Base-by-base conservation (phyloP, 192 early-diverging fungal species). In the Entophlyctis luteolus region DNA sequence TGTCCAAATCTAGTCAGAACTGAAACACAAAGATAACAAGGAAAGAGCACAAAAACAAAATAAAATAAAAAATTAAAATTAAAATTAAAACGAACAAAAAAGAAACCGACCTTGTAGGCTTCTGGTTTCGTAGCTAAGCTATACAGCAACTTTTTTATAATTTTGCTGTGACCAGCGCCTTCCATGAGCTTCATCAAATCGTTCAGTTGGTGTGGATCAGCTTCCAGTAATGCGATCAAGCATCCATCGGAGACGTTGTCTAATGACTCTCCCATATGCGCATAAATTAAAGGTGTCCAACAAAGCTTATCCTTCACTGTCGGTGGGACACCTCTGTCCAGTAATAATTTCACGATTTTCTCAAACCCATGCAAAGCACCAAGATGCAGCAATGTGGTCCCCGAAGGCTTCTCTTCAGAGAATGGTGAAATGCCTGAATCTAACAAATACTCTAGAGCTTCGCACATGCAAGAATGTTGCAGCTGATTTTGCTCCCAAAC, bases 181-280 rank as follows among this genome's bases (percentile, higher is more conserved):
- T 57, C 55, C 46, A 49, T 22, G 27, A 63, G 48, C n/a, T 49
- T 6, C 46, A 63, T 47, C 60, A 63, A 46, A 27, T 63, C 47
- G 31, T 34, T 33, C 60, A 63, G 32, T 49, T 63, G 60, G 6
- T 31, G 8, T 28, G 60, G 60, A 18, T 63, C 29, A 12, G 46
- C 28, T 49, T 63, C 60, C 14, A 63, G 32, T 18, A 63, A 33
- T 6, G 60, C 60, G 31, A 63, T 45, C 10, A 63, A 25, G n/a
- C 60, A 63, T 29, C 60, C 60, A 63, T 63, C 60, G 23, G 16
- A 16, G 42, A 63, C 32, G 48, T 63, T 47, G 31, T 63, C 60
- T 34, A 18, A 33, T 5, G 42, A 48, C 32, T 63, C 60, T 18
- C 46, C 36, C n/a, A 31, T 20, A 34, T 63, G 60, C 1, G 60